Percentiles rank a stretch among this genome's conserved stretches.
Evolutionary conservation across 176 grass and related monocot genomes (phyloP).

Genomic region (Bolboschoenus planiculmis): DNA sequence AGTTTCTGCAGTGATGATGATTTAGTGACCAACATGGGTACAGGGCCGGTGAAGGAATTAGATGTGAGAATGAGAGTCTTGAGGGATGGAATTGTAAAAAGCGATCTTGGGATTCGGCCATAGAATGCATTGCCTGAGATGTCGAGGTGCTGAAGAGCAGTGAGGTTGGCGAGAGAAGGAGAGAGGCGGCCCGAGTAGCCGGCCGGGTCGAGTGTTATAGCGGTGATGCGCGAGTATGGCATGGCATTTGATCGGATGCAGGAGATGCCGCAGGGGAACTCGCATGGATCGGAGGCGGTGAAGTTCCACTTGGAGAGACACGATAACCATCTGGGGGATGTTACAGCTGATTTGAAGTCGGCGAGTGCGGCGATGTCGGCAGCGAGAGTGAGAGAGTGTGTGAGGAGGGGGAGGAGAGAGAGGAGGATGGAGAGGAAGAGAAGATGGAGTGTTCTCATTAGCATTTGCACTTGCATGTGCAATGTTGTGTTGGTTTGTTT

Average conservation of each 20-base stretch:
- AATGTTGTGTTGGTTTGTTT: background rate
- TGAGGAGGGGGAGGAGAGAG: background rate
- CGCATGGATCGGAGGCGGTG: background rate
- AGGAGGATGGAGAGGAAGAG: background rate
- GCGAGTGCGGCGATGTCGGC: background rate
- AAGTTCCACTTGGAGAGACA: conserved; percentile 22
- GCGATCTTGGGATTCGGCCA: background rate
- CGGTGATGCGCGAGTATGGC: background rate
- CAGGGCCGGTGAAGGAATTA: background rate
- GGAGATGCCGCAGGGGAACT: conserved; percentile 19
- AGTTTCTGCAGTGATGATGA: conserved; percentile 12
- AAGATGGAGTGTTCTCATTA: background rate
- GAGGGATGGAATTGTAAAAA: conserved; percentile 15
- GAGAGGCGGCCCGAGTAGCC: conserved; percentile 1
- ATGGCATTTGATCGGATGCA: background rate
- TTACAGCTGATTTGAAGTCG: conserved; percentile 14
- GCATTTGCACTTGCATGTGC: background rate
- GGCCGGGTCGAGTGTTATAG: conserved; percentile 17
- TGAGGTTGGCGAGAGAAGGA: conserved; percentile 3
- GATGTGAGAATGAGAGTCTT: conserved; percentile 14
- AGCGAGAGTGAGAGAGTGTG: background rate
- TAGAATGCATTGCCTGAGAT: conserved; percentile 12
- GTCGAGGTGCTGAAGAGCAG: conserved; percentile 8
- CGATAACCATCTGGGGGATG: background rate
- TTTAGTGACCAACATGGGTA: background rate